Evolutionary conservation across 345 rosid species (phyloP).

Genomic region (Corchorus capsularis): DNA sequence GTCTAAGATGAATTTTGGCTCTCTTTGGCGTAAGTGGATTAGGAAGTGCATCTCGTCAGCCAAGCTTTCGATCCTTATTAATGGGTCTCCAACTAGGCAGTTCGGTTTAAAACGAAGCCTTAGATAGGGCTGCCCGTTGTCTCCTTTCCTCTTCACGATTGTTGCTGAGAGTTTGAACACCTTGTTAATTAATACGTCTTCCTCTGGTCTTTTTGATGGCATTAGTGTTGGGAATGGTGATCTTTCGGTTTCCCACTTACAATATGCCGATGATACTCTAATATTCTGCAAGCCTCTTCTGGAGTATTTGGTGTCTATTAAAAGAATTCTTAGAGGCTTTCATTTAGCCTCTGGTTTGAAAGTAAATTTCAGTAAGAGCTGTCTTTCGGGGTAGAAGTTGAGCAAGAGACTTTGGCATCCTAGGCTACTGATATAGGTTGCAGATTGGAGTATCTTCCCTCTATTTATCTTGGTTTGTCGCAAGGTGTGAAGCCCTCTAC

Average conservation of each 20-base stretch:
- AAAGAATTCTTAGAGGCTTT: not conserved
- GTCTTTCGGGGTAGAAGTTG: not conserved
- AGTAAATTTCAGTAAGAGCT: not conserved
- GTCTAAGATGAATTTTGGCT: not conserved
- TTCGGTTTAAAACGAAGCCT: not conserved
- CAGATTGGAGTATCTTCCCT: not conserved
- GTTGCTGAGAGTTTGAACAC: not conserved
- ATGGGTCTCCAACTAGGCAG: not conserved
- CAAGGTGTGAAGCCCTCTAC: not conserved
- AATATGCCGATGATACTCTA: not conserved
- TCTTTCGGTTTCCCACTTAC: not conserved
- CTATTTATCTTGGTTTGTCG: not conserved
- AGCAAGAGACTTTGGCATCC: not conserved
- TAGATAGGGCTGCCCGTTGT: not conserved
- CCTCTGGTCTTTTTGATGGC: not conserved
- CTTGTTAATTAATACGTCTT: not conserved
- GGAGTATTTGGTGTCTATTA: not conserved
- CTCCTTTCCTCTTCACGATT: not conserved
- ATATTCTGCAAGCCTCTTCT: not conserved
- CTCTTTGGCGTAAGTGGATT: not conserved
- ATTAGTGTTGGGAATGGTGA: not conserved
- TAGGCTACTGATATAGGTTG: not conserved
- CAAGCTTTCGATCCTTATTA: not conserved
- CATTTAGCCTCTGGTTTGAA: not conserved
- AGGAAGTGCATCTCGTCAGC: not conserved